Base-by-base conservation (phyloP, 2,329 filamentous ascomycete genomes). In the Paecilomyces fulvus region DNA sequence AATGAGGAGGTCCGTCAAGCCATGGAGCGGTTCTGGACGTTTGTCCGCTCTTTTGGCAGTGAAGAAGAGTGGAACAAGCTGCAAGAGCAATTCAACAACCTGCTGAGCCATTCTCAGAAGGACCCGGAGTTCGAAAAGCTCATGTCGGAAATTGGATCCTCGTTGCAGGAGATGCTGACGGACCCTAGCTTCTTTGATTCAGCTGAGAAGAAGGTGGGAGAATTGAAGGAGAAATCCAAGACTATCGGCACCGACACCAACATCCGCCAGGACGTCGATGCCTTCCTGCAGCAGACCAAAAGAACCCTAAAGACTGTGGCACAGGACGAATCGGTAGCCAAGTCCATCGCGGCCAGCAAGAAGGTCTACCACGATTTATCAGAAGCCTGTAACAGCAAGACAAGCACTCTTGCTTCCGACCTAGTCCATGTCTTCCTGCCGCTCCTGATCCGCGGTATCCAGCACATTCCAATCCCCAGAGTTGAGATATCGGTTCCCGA, bases 401-500 rank as follows among this genome's bases (percentile, higher is more conserved):
- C 92, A 66, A 76, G 79, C 0, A 87, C 90, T 28, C 78, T 97
- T 1, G 74, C 94, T 3, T 79, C 84, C 2, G 92, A 97, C 68
- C 77, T 84, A 2, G 80, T 90, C 62, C 87, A 92, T 58, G 84
- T 92, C 11, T 92, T 96, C 67, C 78, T 94, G 4, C 92, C 92
- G 0, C 75, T 90, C 11, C 66, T 91, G 3, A 82, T 96, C 56
- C 81, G 89, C 61, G 83, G 84, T 2, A 80, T 97, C 30, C 91
- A 96, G 69, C 91, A 90, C 72, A 77, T 97, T 3, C 92, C 92
- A 0, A 94, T 97, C 54, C 92, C 92, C 0, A 86, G 92, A 3
- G 73, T 96, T n/a, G 92, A 96, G 70, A 79, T 96, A 4, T 88
- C 89, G 0, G 88, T 87, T 3, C 92, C 91, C 0, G 85, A 89